phyloP scores from a whole-genome alignment of 2,329 filamentous ascomycete genomes.

The Epichloe typhina region DNA sequence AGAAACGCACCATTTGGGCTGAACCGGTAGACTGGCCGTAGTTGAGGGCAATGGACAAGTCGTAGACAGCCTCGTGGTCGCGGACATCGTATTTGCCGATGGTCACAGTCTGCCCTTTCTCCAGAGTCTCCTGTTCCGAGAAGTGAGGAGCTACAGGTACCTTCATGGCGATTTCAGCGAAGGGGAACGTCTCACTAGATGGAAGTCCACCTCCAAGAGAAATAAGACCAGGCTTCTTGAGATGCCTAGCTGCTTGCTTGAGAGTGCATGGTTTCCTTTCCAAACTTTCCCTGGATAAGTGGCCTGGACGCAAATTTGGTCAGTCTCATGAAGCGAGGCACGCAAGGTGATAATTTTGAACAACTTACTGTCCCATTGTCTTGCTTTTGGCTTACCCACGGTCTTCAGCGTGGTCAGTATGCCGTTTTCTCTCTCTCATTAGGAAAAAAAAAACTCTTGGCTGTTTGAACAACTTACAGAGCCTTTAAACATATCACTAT shows the following conservation, averaged over 20 bases:
- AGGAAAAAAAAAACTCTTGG: no score
- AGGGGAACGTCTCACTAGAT: slow-evolving; percentile 83
- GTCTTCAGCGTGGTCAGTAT: slow-evolving; percentile 13
- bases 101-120: slow-evolving; percentile 44
- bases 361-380: slow-evolving; percentile 69
- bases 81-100: slow-evolving; percentile 76
- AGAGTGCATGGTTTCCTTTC: slow-evolving; percentile 54
- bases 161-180: slow-evolving; percentile 63
- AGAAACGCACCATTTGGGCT: slow-evolving; percentile 75
- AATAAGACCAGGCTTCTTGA: slow-evolving; percentile 73
- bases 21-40: slow-evolving; percentile 82
- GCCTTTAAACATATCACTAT: slow-evolving; percentile 75
- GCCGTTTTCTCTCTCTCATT: not conserved
- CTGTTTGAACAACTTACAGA: slow-evolving; percentile 32
- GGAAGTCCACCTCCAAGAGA: slow-evolving; percentile 87
- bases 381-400: slow-evolving; percentile 57
- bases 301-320: slow-evolving; percentile 23
- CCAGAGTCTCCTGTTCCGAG: slow-evolving; percentile 51
- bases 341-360: not conserved
- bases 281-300: slow-evolving; percentile 53
- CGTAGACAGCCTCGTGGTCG: slow-evolving; percentile 41
- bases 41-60: slow-evolving; percentile 82
- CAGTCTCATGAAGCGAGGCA: not conserved
- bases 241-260: slow-evolving; percentile 67
- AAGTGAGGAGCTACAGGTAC: slow-evolving; percentile 59